Evolutionary conservation across 2,329 filamentous ascomycete genomes (phyloP), one percentile per base, ranked within the genome.

Genomic region (Cordyceps tenuipes): DNA sequence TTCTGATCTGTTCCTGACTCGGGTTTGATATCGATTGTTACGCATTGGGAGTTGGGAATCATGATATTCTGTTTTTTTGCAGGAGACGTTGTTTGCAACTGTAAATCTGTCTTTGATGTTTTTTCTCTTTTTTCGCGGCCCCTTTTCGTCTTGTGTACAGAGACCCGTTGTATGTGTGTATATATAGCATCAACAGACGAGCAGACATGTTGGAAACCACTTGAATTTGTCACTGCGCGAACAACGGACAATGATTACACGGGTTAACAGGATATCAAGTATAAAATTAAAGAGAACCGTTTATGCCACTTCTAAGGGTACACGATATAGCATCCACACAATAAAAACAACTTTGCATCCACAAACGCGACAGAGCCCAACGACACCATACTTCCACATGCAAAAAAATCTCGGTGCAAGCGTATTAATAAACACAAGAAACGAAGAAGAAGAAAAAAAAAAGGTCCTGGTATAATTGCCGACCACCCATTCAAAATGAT

Each of bases 251-350:
- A 23, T 23, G 23, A 23, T 23, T 23, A 23, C 23, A 23, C 29
- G 29, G 3, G 29, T 29, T 29, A 29, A 19, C 19, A 34, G n/a
- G 48, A 51, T 12, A 21, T 21, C n/a, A 6, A 51, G 29, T 9
- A 26, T 41, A n/a, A 41, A 41, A 19, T 21, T 10, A 44, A 29
- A 19, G 12, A 19, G 15, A 29, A 43, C 5, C 3, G 10, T 10
- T 43, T 26, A 56, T 56, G 53, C 43, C 31, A 31, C 41, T 34
- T 17, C 53, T 57, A 57, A 19, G 47, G 48, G 15, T 56, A 56
- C 43, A 56, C 29, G 15, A 48, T 34, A 21, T 2, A 46, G 44
- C 15, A 13, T 23, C 17, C 43, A 56, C 53, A 56, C 3, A 56
- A 39, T 46, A 9, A 5, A 15, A 21, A 31, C 7, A 23, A 23